Base-by-base conservation (phyloP, 306 rosid genomes). In the barrel medic (Medicago truncatula) region DNA sequence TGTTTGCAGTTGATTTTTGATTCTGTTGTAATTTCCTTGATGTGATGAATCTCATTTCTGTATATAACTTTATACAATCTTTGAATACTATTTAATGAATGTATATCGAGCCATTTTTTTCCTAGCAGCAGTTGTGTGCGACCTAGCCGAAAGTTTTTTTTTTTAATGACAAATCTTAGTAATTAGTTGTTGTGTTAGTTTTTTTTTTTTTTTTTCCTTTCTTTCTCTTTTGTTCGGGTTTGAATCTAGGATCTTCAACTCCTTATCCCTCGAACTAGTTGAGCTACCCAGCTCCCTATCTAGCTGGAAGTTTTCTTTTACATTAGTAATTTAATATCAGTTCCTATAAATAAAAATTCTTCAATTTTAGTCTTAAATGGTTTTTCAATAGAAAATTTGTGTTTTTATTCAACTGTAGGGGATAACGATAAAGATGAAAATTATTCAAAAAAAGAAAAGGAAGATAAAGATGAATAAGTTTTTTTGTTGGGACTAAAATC, bases 11-110 rank as follows among this genome's bases (percentile, higher is more conserved):
- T 74, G 72, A 34, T 65, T 52, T 76, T 56, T 72, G 63, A 43
- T 77, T 79, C 20, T 74, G 66, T 25, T 46, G 41, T 63, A 79
- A 41, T 85, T 72, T 60, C 78, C 83, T 70, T 63, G 59, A 71
- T 74, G 66, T 61, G 68, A 41, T 75, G 62, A 68, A 31, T 70
- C 72, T 72, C 78, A 40, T 67, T 77, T 79, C 80, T 90, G 93
- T 88, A 88, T 62, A 90, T 86, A 88, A 83, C 83, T 23, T 23
- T 70, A n/a, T 78, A 74, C 79, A 38, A 73, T 83, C 58, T 43
- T 75, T 56, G 58, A 50, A 62, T 67, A 67, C 74, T 79, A 81
- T 69, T 77, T 73, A 80, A 78, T 78, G 76, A 80, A 77, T 81
- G 81, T 68, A 62, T 70, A 71, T 52, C 53, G 77, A 47, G 79